phyloP scores from a whole-genome alignment of 805 yeast species.

The Hanseniaspora clermontiae region DNA sequence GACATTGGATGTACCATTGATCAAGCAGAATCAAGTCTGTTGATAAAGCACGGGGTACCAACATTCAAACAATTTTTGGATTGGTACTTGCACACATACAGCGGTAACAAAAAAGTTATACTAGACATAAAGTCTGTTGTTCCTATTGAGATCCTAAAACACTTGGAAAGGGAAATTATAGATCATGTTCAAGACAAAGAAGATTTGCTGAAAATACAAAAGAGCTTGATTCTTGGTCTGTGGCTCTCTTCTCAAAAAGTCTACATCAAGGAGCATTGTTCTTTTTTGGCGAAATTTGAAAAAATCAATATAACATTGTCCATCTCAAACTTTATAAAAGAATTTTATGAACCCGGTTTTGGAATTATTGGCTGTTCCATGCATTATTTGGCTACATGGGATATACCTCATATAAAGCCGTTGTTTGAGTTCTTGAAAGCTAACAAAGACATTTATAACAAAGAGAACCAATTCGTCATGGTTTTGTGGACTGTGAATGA shows the following conservation, averaged over 20 bases:
- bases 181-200: conserved; percentile 23
- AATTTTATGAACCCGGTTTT: conserved; percentile 29
- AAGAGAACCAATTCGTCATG: background rate
- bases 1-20: conserved; percentile 28
- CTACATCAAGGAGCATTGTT: conserved; percentile 27
- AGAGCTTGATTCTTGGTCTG: conserved; percentile 37
- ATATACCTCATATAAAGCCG: conserved; percentile 24
- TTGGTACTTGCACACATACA: conserved; percentile 24
- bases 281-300: background rate
- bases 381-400: conserved; percentile 36
- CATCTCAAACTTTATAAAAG: conserved; percentile 25
- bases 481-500: conserved; percentile 42
- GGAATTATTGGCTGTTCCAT: conserved; percentile 48
- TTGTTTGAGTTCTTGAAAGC: conserved; percentile 22
- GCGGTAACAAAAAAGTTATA: conserved; percentile 32
- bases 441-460: conserved; percentile 29
- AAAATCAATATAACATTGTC: conserved; percentile 17
- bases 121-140: conserved; percentile 41
- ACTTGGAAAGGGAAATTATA: conserved; percentile 29
- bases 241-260: conserved; percentile 39
- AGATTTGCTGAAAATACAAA: conserved; percentile 33
- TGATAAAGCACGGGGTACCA: conserved; percentile 26
- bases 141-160: conserved; percentile 32
- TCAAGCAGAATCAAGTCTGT: conserved; percentile 26
- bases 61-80: conserved; percentile 32